Percentiles rank a stretch among this genome's conserved stretches.
phyloP scores from a whole-genome alignment of 495 filamentous ascomycete genomes.

The Parathielavia appendiculata region DNA sequence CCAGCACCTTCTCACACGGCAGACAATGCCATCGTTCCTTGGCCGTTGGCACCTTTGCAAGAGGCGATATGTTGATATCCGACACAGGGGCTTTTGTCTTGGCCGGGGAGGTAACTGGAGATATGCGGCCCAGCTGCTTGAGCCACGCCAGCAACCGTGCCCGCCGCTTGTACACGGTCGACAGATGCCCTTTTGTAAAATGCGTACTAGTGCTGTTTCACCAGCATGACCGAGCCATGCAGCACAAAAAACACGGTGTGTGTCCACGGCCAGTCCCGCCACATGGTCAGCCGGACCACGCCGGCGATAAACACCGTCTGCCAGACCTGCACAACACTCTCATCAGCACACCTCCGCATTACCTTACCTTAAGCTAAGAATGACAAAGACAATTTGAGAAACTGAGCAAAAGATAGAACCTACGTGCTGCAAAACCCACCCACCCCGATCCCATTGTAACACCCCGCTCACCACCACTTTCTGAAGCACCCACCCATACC shows the following conservation, averaged over 20 bases:
- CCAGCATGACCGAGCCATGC: slow-evolving; percentile 64
- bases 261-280: slow-evolving; percentile 73
- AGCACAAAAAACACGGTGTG: slow-evolving; percentile 64
- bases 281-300: slow-evolving; percentile 55
- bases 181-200: slow-evolving; percentile 73
- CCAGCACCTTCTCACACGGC: slow-evolving; percentile 27
- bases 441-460: slow-evolving; percentile 58
- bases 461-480: slow-evolving; percentile 47
- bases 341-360: neutral
- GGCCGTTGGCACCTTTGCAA: slow-evolving; percentile 36
- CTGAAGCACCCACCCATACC: slow-evolving; percentile 57
- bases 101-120: slow-evolving; percentile 35
- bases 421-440: slow-evolving; percentile 66
- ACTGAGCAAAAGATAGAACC: slow-evolving; percentile 1
- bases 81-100: slow-evolving; percentile 31
- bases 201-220: slow-evolving; percentile 75
- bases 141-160: slow-evolving; percentile 30
- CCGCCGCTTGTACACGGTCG: slow-evolving; percentile 50
- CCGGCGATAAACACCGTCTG: slow-evolving; percentile 55
- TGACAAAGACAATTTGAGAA: neutral
- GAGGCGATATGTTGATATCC: slow-evolving; percentile 35
- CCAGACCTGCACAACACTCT: slow-evolving; percentile 42
- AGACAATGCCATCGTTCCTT: slow-evolving; percentile 39
- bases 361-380: too few species aligned
- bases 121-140: slow-evolving; percentile 34